Conservation (phyloP, 176 grass and related monocot species). For the Calamus simplicifolius region DNA sequence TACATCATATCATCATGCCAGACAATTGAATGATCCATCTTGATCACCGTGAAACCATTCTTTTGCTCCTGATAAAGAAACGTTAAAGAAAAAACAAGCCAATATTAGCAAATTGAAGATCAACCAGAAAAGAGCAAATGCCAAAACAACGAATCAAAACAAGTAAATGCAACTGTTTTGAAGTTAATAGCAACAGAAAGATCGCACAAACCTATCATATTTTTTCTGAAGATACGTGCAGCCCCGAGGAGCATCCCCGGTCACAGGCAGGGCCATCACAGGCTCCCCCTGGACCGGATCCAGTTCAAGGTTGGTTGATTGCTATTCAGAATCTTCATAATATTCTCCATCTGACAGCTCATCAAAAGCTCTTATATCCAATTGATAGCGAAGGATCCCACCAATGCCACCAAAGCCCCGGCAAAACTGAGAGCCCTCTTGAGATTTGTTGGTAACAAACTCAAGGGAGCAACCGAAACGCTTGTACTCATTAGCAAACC, state of each 20-base stretch:
- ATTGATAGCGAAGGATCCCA: slow-evolving; percentile 25
- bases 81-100: too few species aligned
- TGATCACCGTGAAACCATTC: neutral
- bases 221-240: slow-evolving; percentile 16
- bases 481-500: slow-evolving; percentile 21
- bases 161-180: too few species aligned
- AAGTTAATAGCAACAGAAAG: too few species aligned
- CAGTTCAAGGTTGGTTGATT: slow-evolving; percentile 21
- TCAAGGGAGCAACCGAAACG: slow-evolving; percentile 22
- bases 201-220: slow-evolving; percentile 5
- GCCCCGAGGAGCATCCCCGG: slow-evolving; percentile 11
- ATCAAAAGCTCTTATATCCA: slow-evolving; percentile 20
- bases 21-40: neutral
- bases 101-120: too few species aligned
- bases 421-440: slow-evolving; percentile 26
- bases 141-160: too few species aligned
- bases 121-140: too few species aligned
- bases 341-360: slow-evolving; percentile 21
- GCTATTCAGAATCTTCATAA: slow-evolving; percentile 30
- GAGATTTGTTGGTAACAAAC: slow-evolving; percentile 22
- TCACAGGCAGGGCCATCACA: slow-evolving; percentile 6
- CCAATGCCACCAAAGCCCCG: slow-evolving; percentile 27
- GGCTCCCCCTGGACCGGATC: slow-evolving; percentile 28
- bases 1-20: neutral
- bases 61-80: neutral